phyloP scores from a whole-genome alignment of 192 early-diverging fungal genomes.

The Coemansia sp. region DNA sequence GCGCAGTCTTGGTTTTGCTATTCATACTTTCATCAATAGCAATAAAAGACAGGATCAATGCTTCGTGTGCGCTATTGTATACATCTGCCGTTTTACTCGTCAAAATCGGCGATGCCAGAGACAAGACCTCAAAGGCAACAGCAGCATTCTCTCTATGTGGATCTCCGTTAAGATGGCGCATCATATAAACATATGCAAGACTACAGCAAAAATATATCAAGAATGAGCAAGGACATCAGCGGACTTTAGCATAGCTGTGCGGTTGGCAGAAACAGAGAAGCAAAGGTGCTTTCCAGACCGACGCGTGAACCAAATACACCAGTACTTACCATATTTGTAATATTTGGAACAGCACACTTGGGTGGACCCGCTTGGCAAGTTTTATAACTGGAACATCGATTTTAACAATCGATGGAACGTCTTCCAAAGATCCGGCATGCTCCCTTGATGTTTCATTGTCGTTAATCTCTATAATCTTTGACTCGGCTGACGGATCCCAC shows the following conservation, averaged over 20 bases:
- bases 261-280: neutral
- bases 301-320: no score
- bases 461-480: conserved; percentile 16
- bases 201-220: conserved; percentile 5
- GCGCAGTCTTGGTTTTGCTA: conserved; percentile 14
- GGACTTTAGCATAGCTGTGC: neutral
- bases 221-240: neutral
- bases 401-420: conserved; percentile 11
- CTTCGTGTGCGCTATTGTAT: conserved; percentile 33
- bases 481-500: conserved; percentile 14
- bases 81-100: conserved; percentile 27
- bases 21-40: conserved; percentile 28
- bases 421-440: neutral
- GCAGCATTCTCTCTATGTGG: conserved; percentile 19
- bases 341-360: conserved; percentile 48
- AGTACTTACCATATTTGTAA: conserved; percentile 26
- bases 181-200: conserved; percentile 48
- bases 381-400: conserved; percentile 29
- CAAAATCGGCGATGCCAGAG: conserved; percentile 23
- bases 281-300: no score
- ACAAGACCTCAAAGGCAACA: conserved; percentile 18
- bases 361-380: conserved; percentile 27
- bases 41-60: conserved; percentile 20
- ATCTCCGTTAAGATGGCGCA: conserved; percentile 46
- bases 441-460: neutral